These are phyloP conservation scores for Pythium vanterpoolii DNA, from an alignment of 352 stramenopile species.

Conservation along the genomic window DNA sequence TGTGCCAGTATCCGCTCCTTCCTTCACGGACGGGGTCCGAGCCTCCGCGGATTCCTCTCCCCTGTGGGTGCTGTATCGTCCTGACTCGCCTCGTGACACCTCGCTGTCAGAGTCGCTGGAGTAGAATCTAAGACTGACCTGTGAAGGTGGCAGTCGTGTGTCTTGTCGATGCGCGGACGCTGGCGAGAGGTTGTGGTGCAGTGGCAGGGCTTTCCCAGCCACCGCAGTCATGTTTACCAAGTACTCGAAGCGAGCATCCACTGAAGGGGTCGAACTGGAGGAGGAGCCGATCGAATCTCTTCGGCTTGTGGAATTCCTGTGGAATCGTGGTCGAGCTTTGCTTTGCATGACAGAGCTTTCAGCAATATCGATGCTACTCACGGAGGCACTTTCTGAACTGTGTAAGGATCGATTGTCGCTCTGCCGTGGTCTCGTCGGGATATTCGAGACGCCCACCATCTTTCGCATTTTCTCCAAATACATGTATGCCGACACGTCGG, in stretches of 20 bases:
- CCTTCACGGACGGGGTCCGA: not conserved
- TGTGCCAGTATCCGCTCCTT: not conserved
- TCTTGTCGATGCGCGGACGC: slow-evolving; percentile 29
- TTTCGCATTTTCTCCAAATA: slow-evolving; percentile 18
- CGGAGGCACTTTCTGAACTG: not conserved
- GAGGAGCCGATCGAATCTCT: slow-evolving; percentile 20
- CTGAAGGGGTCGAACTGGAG: slow-evolving; percentile 45
- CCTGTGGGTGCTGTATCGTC: not conserved
- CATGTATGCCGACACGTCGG: slow-evolving; percentile 18
- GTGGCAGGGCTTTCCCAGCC: slow-evolving; percentile 35
- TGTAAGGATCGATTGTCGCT: not conserved
- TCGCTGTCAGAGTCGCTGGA: slow-evolving; percentile 9
- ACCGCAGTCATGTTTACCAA: slow-evolving; percentile 46
- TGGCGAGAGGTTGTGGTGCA: slow-evolving; percentile 41
- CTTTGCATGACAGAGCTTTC: not conserved
- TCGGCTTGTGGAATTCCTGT: not conserved
- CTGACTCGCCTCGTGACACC: not conserved
- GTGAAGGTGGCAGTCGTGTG: slow-evolving; percentile 37
- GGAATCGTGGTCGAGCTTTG: not conserved
- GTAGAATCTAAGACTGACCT: not conserved
- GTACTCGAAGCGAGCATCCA: slow-evolving; percentile 43
- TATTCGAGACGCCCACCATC: not conserved
- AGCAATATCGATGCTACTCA: not conserved
- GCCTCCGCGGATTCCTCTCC: not conserved
- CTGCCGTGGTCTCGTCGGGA: not conserved